A percentile compares a stretch with the other conserved stretches of the same genome.
These are phyloP conservation scores for Polytrichum formosum DNA, from an alignment of 225 moss, liverwort and hornwort genomes.

Conservation along the genomic window DNA sequence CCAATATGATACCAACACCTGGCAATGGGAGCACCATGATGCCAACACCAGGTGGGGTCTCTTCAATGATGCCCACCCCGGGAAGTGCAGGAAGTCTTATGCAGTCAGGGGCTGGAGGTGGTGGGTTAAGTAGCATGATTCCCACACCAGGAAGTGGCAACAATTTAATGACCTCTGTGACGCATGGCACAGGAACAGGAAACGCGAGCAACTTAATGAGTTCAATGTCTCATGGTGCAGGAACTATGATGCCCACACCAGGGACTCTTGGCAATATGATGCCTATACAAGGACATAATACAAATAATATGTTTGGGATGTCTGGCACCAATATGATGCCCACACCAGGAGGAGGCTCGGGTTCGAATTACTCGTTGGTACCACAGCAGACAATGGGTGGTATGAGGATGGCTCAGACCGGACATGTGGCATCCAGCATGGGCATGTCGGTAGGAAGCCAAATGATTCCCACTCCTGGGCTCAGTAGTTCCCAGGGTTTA, in stretches of 20 bases:
- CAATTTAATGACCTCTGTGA: constrained; percentile 45
- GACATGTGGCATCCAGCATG: constrained; percentile 62
- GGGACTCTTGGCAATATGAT: constrained; percentile 75
- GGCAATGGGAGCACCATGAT: constrained; percentile 49
- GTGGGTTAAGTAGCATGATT: constrained; percentile 48
- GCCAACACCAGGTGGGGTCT: constrained; percentile 35
- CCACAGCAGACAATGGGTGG: constrained; percentile 63
- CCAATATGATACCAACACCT: constrained; percentile 77
- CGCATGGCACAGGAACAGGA: constrained; percentile 60
- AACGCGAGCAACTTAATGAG: constrained; percentile 49
- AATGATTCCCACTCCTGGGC: constrained; percentile 97
- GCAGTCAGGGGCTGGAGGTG: constrained; percentile 42
- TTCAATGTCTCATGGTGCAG: constrained; percentile 46
- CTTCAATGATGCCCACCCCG: constrained; percentile 47
- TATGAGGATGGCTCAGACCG: constrained; percentile 77
- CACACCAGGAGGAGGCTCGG: constrained; percentile 54
- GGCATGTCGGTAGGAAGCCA: constrained; percentile 74
- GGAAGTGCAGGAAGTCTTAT: constrained; percentile 36
- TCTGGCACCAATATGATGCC: constrained; percentile 71
- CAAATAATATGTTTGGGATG: constrained; percentile 34
- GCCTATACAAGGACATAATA: constrained; percentile 58
- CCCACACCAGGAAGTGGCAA: constrained; percentile 58
- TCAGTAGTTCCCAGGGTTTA: constrained; percentile 58
- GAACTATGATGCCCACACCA: constrained; percentile 76
- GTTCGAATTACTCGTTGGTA: constrained; percentile 56